phyloP scores from a whole-genome alignment of 2,329 filamentous ascomycete genomes.

The Colletotrichum cordylinicola region DNA sequence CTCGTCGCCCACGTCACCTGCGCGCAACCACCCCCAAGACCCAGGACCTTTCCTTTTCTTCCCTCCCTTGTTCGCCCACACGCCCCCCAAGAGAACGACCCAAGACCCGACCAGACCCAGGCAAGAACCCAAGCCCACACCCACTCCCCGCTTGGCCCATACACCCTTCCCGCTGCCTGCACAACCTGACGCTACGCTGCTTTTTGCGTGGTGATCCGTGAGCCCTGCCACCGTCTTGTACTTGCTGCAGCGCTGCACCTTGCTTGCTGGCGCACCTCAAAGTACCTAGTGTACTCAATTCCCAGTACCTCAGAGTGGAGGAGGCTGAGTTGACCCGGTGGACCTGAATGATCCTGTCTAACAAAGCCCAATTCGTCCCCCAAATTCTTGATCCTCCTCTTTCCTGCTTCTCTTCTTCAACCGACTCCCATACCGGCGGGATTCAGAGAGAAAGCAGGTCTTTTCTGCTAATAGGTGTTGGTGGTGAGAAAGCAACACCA shows the following conservation, averaged over 20 bases:
- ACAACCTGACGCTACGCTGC: neutral
- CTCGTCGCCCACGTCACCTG: conserved; percentile 23
- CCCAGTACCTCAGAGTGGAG: conserved; percentile 16
- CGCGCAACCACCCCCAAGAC: neutral
- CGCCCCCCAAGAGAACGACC: neutral
- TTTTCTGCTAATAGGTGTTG: neutral
- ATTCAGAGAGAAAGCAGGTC: neutral
- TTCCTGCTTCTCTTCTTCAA: neutral
- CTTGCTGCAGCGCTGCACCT: conserved; percentile 5
- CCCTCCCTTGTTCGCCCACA: conserved; percentile 3
- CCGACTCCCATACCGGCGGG: conserved; percentile 1
- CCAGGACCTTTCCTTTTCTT: conserved; percentile 2
- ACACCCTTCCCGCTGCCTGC: conserved; percentile 6
- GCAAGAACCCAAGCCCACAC: neutral
- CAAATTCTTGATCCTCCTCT: neutral
- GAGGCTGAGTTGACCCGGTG: conserved; percentile 19
- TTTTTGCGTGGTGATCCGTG: conserved; percentile 17
- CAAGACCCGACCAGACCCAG: neutral
- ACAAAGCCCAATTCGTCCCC: conserved; percentile 22
- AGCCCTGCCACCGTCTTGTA: neutral
- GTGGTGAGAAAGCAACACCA: conserved; percentile 13
- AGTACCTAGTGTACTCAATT: neutral
- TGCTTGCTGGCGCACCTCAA: neutral
- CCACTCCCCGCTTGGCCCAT: neutral
- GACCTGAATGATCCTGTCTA: conserved; percentile 19